Conservation (phyloP, 1,284 basidiomycete genomes). For the Phenoliferia sp. region DNA sequence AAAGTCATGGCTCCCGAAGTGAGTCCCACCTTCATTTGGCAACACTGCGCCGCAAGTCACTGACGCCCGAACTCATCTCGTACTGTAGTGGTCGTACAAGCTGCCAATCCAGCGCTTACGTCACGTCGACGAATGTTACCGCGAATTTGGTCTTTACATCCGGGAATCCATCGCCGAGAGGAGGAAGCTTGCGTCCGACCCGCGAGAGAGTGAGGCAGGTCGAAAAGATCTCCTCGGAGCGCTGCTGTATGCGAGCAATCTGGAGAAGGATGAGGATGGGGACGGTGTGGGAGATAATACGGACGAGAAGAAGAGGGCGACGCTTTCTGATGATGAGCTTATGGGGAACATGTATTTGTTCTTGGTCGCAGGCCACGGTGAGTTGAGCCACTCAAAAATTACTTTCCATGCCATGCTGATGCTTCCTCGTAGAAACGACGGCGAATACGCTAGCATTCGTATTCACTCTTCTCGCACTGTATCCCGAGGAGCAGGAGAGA, state of each 20-base stretch:
- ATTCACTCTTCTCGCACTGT: slow-evolving; percentile 52
- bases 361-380: neutral
- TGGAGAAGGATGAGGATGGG: slow-evolving; percentile 19
- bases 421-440: slow-evolving; percentile 46
- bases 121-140: slow-evolving; percentile 6
- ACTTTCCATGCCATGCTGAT: slow-evolving; percentile 5
- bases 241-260: slow-evolving; percentile 11
- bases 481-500: slow-evolving; percentile 59
- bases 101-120: slow-evolving; percentile 9
- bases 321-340: neutral
- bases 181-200: neutral
- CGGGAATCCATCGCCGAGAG: slow-evolving; percentile 13
- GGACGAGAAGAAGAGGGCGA: neutral
- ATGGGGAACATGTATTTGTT: neutral
- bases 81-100: slow-evolving; percentile 1
- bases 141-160: slow-evolving; percentile 18
- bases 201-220: slow-evolving; percentile 5
- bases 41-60: neutral
- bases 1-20: slow-evolving; percentile 2
- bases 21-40: neutral
- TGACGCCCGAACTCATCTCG: neutral
- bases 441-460: slow-evolving; percentile 57
- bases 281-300: neutral
- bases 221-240: slow-evolving; percentile 5
- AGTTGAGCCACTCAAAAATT: neutral